Percentiles rank a stretch among this genome's conserved stretches.
These are phyloP conservation scores for Volutella citrinella DNA, from an alignment of 2,329 filamentous ascomycete genomes.

Conservation along the genomic window DNA sequence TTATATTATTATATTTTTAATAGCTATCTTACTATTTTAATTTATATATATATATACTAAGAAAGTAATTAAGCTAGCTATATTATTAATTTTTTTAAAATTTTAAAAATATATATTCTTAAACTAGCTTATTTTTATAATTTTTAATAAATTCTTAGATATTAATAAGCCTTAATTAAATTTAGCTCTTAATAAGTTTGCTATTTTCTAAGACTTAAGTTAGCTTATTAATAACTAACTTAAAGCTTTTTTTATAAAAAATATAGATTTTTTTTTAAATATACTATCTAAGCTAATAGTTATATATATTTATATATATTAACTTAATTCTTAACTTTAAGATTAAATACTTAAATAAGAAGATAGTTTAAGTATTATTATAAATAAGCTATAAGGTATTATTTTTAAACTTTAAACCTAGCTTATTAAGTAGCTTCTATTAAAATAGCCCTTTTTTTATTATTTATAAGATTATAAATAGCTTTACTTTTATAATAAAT, in stretches of 20 bases:
- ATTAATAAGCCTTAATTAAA: not conserved
- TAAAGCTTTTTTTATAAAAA: too few species aligned
- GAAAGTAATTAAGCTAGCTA: too few species aligned
- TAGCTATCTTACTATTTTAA: not conserved
- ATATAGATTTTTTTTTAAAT: not conserved
- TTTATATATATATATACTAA: too few species aligned
- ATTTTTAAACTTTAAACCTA: not conserved
- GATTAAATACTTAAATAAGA: not conserved
- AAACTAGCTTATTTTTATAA: too few species aligned
- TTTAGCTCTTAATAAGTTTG: not conserved
- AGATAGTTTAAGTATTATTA: too few species aligned
- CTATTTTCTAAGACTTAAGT: not conserved
- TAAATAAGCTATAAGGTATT: too few species aligned
- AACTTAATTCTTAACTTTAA: not conserved
- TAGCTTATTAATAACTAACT: not conserved
- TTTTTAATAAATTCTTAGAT: not conserved
- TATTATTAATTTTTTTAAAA: not conserved
- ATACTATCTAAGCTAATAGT: not conserved
- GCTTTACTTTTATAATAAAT: not conserved
- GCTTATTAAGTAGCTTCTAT: too few species aligned
- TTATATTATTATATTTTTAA: not conserved
- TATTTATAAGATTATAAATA: slow-evolving; percentile 2
- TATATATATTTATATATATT: not conserved
- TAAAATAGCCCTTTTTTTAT: not conserved
- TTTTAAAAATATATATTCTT: not conserved